A percentile compares a stretch with the other conserved stretches of the same genome.
phyloP scores from a whole-genome alignment of 2,329 filamentous ascomycete genomes.

The Talaromyces piceae region DNA sequence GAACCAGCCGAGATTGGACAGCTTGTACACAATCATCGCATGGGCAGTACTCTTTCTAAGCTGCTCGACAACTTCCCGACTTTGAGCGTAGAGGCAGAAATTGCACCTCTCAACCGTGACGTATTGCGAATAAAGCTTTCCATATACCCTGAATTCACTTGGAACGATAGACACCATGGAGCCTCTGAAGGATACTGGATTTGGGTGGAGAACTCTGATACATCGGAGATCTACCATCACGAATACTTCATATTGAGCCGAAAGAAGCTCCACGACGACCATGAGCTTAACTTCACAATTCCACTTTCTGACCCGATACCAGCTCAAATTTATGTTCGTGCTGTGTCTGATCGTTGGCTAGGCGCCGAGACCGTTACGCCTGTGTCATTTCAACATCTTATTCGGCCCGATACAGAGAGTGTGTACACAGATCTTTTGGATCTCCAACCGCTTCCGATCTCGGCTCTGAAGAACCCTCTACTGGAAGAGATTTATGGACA shows the following conservation, averaged over 20 bases:
- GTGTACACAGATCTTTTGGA: slow-evolving; percentile 92
- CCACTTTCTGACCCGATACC: slow-evolving; percentile 88
- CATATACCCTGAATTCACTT: slow-evolving; percentile 81
- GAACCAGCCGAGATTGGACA: slow-evolving; percentile 81
- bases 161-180: slow-evolving; percentile 91
- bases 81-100: slow-evolving; percentile 82
- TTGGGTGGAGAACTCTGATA: slow-evolving; percentile 98
- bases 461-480: slow-evolving; percentile 76
- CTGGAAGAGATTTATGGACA: slow-evolving; percentile 83
- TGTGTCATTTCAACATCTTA: slow-evolving; percentile 95
- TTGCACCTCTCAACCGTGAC: slow-evolving; percentile 89
- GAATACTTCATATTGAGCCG: slow-evolving; percentile 92
- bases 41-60: slow-evolving; percentile 73
- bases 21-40: slow-evolving; percentile 82
- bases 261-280: slow-evolving; percentile 87
- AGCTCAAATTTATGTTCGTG: slow-evolving; percentile 90
- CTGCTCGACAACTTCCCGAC: slow-evolving; percentile 89
- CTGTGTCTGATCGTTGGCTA: slow-evolving; percentile 91
- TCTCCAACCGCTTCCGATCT: slow-evolving; percentile 79
- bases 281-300: slow-evolving; percentile 96
- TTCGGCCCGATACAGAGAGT: slow-evolving; percentile 93
- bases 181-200: slow-evolving; percentile 96
- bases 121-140: slow-evolving; percentile 85
- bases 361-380: slow-evolving; percentile 93
- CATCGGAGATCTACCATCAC: slow-evolving; percentile 93